Percentiles rank a stretch among this genome's conserved stretches.
Conservation (phyloP, 139 green algal genomes). For the Chlorella ohadii region DNA sequence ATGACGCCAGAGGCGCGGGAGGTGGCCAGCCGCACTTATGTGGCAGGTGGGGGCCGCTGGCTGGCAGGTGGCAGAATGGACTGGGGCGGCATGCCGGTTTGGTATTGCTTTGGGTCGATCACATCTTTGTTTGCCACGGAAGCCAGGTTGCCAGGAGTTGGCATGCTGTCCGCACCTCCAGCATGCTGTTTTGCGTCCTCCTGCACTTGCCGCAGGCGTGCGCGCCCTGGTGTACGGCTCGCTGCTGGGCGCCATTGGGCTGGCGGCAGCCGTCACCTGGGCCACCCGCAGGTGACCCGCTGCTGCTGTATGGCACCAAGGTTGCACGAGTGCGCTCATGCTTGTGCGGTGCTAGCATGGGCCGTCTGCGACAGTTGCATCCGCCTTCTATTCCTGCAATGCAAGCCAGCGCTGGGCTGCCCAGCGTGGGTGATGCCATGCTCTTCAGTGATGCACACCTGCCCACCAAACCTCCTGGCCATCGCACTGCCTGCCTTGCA, state of each 20-base stretch:
- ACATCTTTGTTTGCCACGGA: neutral
- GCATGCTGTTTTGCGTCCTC: neutral
- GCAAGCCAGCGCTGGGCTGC: too few species aligned
- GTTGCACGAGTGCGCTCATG: too few species aligned
- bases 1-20: conserved; percentile 35
- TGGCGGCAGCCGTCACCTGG: neutral
- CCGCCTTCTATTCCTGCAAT: too few species aligned
- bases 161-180: neutral
- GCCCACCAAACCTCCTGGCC: too few species aligned
- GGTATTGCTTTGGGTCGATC: neutral
- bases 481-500: too few species aligned
- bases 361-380: too few species aligned
- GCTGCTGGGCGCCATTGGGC: conserved; percentile 26
- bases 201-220: conserved; percentile 16
- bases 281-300: neutral
- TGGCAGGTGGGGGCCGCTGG: conserved; percentile 27
- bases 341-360: too few species aligned
- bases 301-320: too few species aligned
- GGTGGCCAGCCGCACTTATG: conserved; percentile 32
- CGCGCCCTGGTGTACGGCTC: conserved; percentile 33
- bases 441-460: too few species aligned
- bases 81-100: neutral
- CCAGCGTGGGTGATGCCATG: too few species aligned
- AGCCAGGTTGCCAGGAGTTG: too few species aligned
- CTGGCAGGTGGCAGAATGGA: neutral